Evolutionary conservation across 371 early-diverging fungal species (phyloP), one percentile per base, ranked within the genome.

Genomic region (Saksenaea oblongispora): DNA sequence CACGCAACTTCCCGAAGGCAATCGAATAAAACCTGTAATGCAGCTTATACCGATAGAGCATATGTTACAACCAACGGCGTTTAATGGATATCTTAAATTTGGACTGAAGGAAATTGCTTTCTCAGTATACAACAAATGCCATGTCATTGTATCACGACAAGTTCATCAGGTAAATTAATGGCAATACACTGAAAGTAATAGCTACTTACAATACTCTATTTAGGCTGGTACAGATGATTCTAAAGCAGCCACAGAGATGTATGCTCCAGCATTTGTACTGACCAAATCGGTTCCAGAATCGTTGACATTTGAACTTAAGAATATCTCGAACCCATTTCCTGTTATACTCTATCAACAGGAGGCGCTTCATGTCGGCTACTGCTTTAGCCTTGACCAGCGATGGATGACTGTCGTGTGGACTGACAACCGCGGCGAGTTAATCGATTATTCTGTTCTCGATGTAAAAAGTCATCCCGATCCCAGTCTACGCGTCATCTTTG

Each of bases 31-130:
- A 7, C 61, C 86, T 4, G 80, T 82, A 0, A 57, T 86, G 55
- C 89, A 88, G 58, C 37, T 88, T 15, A 66, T 88, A 27, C 89
- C 89, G 0, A 77, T 84, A 24, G 86, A 88, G 27, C 89, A 88
- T 64, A 61, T 88, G 2, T 41, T 88, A 22, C 76, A 82, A 31
- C 70, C 79, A 1, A 67, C 82, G 5, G 75, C 76, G 0, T 83
- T 83, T 74, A 82, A 84, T 26, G 84, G 85, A 0, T 81, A 78
- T 37, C 62, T 75, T 13, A 85, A 84, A 27, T 81, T 81, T 65
- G 85, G 87, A 7, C 65, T 87, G 13, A 80, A 82, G 56, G 84
- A 87, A 17, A 82, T 88, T 62, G 89, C 87, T 7, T 88, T 88
- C 47, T 75, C 86, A 8, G 86, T 87, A 9, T 88, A 87, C 54